Conservation (phyloP, 306 rosid species). For the Gleditsia sinensis region DNA sequence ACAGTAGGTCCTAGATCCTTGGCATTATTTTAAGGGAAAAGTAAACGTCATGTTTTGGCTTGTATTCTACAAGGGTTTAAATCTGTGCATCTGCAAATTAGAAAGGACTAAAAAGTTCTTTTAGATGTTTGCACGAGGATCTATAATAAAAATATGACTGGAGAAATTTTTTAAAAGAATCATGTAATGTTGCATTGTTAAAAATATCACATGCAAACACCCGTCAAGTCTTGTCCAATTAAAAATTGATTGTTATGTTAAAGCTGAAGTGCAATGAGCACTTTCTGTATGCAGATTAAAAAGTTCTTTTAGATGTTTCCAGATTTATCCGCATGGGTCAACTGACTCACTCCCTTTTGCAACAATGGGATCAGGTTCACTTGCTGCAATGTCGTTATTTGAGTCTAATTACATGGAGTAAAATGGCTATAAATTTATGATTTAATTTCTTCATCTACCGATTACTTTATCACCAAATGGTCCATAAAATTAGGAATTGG, state of each 20-base stretch:
- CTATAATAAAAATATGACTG: too few species aligned
- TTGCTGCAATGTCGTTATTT: constrained; percentile 55
- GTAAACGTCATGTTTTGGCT: background rate
- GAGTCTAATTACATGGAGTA: constrained; percentile 44
- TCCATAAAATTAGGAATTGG: background rate
- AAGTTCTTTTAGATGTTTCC: constrained; percentile 25
- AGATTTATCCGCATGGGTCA: constrained; percentile 95
- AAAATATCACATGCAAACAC: too few species aligned
- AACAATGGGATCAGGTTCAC: constrained; percentile 59
- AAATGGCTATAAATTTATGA: background rate
- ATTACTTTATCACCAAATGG: background rate
- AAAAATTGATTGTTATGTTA: background rate
- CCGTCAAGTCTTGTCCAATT: too few species aligned
- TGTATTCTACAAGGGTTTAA: background rate
- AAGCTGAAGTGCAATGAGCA: background rate
- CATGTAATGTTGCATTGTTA: too few species aligned
- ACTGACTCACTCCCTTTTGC: constrained; percentile 63
- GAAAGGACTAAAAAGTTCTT: too few species aligned
- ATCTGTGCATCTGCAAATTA: background rate
- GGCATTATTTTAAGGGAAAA: background rate
- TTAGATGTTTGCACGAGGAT: too few species aligned
- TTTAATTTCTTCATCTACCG: background rate
- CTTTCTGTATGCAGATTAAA: background rate
- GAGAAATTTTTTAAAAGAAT: too few species aligned
- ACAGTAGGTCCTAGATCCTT: background rate